A percentile compares a stretch with the other conserved stretches of the same genome.
These are phyloP conservation scores for Amphibolis antarctica DNA, from an alignment of 106 monocot genomes.

Conservation along the genomic window DNA sequence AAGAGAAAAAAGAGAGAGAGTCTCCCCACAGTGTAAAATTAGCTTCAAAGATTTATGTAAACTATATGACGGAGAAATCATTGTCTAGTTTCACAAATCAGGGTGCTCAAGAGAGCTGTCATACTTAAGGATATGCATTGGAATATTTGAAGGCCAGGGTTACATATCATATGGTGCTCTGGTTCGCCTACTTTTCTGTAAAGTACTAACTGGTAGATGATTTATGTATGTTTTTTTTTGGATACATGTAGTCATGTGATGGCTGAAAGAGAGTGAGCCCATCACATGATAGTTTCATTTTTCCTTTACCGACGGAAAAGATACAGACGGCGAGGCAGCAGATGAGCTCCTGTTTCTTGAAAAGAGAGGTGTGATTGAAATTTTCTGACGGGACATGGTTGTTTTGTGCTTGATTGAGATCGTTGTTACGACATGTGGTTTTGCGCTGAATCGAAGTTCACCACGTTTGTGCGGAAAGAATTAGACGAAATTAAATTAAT, in stretches of 20 bases:
- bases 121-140: background rate
- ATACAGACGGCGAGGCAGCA: too few relatives aligned
- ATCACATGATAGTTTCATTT: background rate
- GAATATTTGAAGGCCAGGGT: background rate
- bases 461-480: too few relatives aligned
- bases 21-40: constrained; percentile 9
- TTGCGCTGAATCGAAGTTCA: too few relatives aligned
- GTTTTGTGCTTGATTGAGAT: too few relatives aligned
- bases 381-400: too few relatives aligned
- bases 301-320: background rate
- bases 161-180: background rate
- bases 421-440: too few relatives aligned
- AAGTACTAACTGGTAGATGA: constrained; percentile 9
- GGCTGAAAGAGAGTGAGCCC: background rate
- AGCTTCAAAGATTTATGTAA: background rate
- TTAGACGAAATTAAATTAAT: too few relatives aligned
- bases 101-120: background rate
- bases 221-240: background rate
- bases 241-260: too few relatives aligned
- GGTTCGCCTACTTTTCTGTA: constrained; percentile 10
- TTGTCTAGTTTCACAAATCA: background rate
- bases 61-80: constrained; percentile 1
- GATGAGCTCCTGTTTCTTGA: too few relatives aligned
- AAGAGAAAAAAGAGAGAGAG: too few relatives aligned
- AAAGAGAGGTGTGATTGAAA: too few relatives aligned